A percentile compares a stretch with the other conserved stretches of the same genome.
Evolutionary conservation across 2,329 filamentous ascomycete genomes (phyloP).

Genomic region (Alternaria sp.): DNA sequence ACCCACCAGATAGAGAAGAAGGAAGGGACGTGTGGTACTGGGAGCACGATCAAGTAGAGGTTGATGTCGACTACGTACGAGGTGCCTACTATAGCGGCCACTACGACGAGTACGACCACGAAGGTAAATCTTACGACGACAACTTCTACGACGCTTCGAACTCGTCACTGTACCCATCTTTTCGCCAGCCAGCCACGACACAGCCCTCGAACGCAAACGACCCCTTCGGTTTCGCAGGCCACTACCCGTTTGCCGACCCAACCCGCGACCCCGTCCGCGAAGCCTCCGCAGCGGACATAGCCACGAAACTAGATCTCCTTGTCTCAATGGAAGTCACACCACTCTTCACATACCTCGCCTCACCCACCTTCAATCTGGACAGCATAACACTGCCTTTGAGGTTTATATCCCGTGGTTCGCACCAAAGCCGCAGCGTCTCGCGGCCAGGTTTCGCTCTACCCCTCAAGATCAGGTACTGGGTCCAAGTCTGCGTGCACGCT

Average conservation of each 20-base stretch:
- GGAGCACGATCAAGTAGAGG: slow-evolving; percentile 30
- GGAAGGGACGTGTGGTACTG: slow-evolving; percentile 39
- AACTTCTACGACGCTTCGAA: slow-evolving; percentile 44
- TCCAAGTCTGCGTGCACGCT: slow-evolving; percentile 40
- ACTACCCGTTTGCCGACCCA: slow-evolving; percentile 45
- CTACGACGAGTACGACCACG: slow-evolving; percentile 48
- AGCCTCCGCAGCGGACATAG: slow-evolving; percentile 30
- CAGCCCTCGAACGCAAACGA: slow-evolving; percentile 27
- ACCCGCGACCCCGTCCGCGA: slow-evolving; percentile 21
- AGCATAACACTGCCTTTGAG: slow-evolving; percentile 45
- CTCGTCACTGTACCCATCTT: slow-evolving; percentile 37
- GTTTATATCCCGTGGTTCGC: slow-evolving; percentile 41
- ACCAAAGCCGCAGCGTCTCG: slow-evolving; percentile 29
- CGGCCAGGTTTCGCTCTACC: slow-evolving; percentile 38
- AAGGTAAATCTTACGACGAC: slow-evolving; percentile 45
- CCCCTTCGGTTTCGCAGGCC: slow-evolving; percentile 40
- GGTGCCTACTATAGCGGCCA: slow-evolving; percentile 36
- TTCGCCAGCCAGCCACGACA: slow-evolving; percentile 19
- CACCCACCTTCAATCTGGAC: slow-evolving; percentile 34
- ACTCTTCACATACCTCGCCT: slow-evolving; percentile 43
- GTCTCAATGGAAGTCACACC: slow-evolving; percentile 44
- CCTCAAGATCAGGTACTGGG: slow-evolving; percentile 46
- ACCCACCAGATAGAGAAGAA: slow-evolving; percentile 40
- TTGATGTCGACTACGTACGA: slow-evolving; percentile 41
- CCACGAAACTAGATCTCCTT: slow-evolving; percentile 43